phyloP scores from a whole-genome alignment of 164 flowering plant genomes.

The Liriodendron chinense region DNA sequence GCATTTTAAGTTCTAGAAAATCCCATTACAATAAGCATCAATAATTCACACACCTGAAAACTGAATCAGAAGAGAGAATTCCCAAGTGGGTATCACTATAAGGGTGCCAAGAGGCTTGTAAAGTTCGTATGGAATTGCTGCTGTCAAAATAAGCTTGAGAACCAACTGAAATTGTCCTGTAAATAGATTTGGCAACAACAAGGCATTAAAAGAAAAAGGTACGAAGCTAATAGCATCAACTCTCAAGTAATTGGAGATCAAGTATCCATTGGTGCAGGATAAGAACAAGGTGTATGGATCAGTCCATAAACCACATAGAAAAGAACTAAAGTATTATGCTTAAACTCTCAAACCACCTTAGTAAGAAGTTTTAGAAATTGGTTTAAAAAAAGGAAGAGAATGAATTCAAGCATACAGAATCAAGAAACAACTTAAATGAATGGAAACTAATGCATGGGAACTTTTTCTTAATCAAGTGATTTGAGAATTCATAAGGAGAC shows the following conservation, averaged over 20 bases:
- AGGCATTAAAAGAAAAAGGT: conserved; percentile 4
- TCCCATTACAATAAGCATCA: neutral
- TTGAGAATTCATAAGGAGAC: no score
- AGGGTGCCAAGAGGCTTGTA: conserved; percentile 82
- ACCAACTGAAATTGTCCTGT: conserved; percentile 76
- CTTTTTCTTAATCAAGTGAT: neutral
- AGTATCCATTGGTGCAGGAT: neutral
- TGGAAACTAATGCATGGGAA: neutral
- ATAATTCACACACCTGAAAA: conserved; percentile 63
- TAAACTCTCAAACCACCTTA: neutral
- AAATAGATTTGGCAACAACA: conserved; percentile 7
- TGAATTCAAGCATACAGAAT: neutral
- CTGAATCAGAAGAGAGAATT: conserved; percentile 86
- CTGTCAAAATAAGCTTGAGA: conserved; percentile 44
- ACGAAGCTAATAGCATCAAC: neutral
- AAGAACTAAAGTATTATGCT: neutral
- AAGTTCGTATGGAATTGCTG: conserved; percentile 39
- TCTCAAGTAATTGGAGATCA: neutral
- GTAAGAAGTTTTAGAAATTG: neutral
- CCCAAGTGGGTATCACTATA: conserved; percentile 78
- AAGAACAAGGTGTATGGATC: neutral
- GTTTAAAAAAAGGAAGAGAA: neutral
- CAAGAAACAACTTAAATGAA: no score
- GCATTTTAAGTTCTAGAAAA: neutral
- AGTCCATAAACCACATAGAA: neutral